phyloP scores from a whole-genome alignment of 2,329 filamentous ascomycete genomes.

The Colletotrichum viniferum region DNA sequence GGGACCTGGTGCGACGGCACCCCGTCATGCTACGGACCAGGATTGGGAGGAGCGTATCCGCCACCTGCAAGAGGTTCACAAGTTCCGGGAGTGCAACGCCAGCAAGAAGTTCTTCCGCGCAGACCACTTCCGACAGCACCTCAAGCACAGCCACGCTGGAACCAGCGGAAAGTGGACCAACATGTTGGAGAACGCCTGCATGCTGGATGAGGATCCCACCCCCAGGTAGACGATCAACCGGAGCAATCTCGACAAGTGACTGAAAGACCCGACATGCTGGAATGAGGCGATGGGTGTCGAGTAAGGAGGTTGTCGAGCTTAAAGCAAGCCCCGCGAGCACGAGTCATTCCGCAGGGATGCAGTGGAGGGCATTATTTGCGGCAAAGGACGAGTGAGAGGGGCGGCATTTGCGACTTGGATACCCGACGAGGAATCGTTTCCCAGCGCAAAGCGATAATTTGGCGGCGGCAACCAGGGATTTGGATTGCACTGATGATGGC shows the following conservation, averaged over 20 bases:
- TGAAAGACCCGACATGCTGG: background rate
- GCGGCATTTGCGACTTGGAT: background rate
- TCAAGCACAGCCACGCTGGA: slow-evolving; percentile 96
- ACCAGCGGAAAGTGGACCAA: slow-evolving; percentile 99
- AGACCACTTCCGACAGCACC: slow-evolving; percentile 96
- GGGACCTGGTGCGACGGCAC: slow-evolving; percentile 39
- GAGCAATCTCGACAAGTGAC: background rate
- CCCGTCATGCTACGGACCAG: slow-evolving; percentile 68
- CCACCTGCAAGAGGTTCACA: slow-evolving; percentile 90
- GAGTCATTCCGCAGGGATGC: background rate
- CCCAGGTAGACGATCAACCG: slow-evolving; percentile 32
- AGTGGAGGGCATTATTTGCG: background rate
- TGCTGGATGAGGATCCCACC: slow-evolving; percentile 81
- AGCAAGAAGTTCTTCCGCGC: slow-evolving; percentile 98
- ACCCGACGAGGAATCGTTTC: background rate
- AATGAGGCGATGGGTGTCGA: background rate
- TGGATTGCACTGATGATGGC: background rate
- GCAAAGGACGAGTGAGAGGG: background rate
- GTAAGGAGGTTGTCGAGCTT: background rate
- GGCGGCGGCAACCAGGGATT: background rate
- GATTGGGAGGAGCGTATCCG: slow-evolving; percentile 88
- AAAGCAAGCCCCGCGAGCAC: background rate
- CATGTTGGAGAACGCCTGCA: slow-evolving; percentile 94
- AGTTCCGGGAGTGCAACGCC: slow-evolving; percentile 97
- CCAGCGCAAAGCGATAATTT: background rate